Conservation (phyloP, 257 asterid species). For the Rehmannia glutinosa region DNA sequence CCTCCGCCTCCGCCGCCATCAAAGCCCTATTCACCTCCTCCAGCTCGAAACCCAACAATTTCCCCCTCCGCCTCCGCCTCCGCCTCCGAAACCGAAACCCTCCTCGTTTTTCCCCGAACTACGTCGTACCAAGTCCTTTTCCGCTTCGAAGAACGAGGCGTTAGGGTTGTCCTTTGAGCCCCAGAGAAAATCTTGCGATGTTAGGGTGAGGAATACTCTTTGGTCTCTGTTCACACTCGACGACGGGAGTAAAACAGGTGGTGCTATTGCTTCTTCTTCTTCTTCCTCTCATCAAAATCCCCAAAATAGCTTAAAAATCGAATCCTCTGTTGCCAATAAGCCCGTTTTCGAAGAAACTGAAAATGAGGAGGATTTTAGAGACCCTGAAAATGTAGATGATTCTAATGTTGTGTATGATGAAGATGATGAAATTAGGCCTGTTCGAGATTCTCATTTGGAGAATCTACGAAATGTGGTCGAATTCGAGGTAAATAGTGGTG, state of each 20-base stretch:
- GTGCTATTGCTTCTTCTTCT: conserved; percentile 5
- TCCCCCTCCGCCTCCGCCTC: conserved; percentile 35
- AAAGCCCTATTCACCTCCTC: conserved; percentile 65
- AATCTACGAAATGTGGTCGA: conserved; percentile 27
- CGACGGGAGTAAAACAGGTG: conserved; percentile 39
- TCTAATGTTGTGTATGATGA: conserved; percentile 17
- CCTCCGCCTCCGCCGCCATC: conserved; percentile 71
- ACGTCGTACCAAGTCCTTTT: conserved; percentile 87
- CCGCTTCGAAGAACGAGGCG: conserved; percentile 86
- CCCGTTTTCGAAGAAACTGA: conserved; percentile 52
- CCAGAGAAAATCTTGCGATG: conserved; percentile 92
- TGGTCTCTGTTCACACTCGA: conserved; percentile 65
- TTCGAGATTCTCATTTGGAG: conserved; percentile 33
- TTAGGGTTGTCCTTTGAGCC: conserved; percentile 68
- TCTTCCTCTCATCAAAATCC: conserved; percentile 26
- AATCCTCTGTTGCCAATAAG: conserved; percentile 31
- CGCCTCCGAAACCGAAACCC: conserved; percentile 42
- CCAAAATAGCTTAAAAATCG: conserved; percentile 22
- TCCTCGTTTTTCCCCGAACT: conserved; percentile 65
- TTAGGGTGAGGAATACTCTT: conserved; percentile 68
- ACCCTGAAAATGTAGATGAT: conserved; percentile 29
- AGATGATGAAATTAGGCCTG: conserved; percentile 46
- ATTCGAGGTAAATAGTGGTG: conserved; percentile 33
- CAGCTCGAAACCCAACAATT: conserved; percentile 17
- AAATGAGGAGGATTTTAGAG: conserved; percentile 35